Percentiles rank a stretch among this genome's conserved stretches.
These are phyloP conservation scores for Candolleomyces eurysporus DNA, from an alignment of 768 basidiomycete species.

Conservation along the genomic window DNA sequence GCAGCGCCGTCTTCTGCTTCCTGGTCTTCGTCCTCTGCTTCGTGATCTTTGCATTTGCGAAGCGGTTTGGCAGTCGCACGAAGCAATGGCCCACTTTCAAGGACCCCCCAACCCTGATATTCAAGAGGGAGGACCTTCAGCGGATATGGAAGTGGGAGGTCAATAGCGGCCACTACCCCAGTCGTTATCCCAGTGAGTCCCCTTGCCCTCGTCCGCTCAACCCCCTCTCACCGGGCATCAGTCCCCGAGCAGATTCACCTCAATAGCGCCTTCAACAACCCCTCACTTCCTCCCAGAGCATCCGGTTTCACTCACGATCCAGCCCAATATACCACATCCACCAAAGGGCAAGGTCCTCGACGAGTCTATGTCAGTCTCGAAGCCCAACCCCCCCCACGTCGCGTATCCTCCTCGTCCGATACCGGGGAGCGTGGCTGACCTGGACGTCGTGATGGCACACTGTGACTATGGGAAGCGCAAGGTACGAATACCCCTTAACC, in stretches of 20 bases:
- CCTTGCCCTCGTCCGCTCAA: background rate
- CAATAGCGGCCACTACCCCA: slow-evolving; percentile 91
- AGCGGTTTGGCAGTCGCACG: slow-evolving; percentile 58
- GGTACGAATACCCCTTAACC: slow-evolving; percentile 34
- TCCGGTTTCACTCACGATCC: slow-evolving; percentile 45
- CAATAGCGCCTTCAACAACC: slow-evolving; percentile 58
- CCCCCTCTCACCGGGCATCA: slow-evolving; percentile 20
- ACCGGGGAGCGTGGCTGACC: slow-evolving; percentile 80
- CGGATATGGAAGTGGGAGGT: slow-evolving; percentile 97
- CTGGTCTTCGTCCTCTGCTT: slow-evolving; percentile 48
- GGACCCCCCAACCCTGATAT: slow-evolving; percentile 73
- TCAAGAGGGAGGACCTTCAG: slow-evolving; percentile 73
- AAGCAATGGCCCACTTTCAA: slow-evolving; percentile 61
- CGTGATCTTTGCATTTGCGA: slow-evolving; percentile 56
- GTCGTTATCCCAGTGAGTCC: slow-evolving; percentile 67
- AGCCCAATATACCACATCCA: slow-evolving; percentile 43
- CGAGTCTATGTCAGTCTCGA: slow-evolving; percentile 77
- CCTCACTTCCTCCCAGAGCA: slow-evolving; percentile 64
- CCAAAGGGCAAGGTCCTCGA: slow-evolving; percentile 73
- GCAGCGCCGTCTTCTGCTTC: slow-evolving; percentile 50
- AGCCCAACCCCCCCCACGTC: slow-evolving; percentile 52
- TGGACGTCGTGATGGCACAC: slow-evolving; percentile 88
- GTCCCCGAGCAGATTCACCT: slow-evolving; percentile 73
- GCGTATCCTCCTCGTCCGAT: slow-evolving; percentile 88
- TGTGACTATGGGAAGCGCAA: slow-evolving; percentile 87